Percentiles rank a stretch among this genome's conserved stretches.
Evolutionary conservation across 306 rosid genomes (phyloP).

Genomic region (Amphicarpaea edgeworthii): DNA sequence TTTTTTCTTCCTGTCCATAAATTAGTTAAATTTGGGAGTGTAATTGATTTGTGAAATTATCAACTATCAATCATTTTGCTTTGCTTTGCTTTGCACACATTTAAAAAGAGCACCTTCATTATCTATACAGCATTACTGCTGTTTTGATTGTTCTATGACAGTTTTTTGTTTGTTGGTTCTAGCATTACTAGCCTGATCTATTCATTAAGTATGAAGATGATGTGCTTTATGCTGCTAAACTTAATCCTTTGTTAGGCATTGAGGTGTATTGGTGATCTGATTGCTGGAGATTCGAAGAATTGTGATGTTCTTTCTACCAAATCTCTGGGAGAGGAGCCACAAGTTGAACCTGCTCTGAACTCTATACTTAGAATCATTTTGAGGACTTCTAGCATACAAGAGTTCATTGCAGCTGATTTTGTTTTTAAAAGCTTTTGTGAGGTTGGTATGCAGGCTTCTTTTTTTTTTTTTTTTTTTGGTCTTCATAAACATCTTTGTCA

Average conservation of each 20-base stretch:
- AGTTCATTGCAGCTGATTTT: conserved; percentile 85
- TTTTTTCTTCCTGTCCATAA: not conserved
- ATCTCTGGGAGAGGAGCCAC: conserved; percentile 80
- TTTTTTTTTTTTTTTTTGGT: not conserved
- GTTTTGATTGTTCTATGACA: not conserved
- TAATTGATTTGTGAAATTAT: conserved; percentile 9
- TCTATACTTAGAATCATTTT: conserved; percentile 80
- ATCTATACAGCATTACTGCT: not conserved
- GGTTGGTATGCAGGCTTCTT: conserved; percentile 55
- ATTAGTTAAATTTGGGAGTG: conserved; percentile 20
- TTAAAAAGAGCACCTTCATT: not conserved
- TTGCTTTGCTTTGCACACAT: not conserved
- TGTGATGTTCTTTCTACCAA: conserved; percentile 75
- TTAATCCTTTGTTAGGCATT: conserved; percentile 63
- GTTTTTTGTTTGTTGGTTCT: conserved; percentile 12
- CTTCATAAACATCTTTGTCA: not conserved
- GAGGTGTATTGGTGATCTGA: conserved; percentile 73
- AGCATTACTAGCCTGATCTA: not conserved
- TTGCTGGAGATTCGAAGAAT: conserved; percentile 77
- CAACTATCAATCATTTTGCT: not conserved
- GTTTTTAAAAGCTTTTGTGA: conserved; percentile 85
- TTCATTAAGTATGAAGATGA: conserved; percentile 28
- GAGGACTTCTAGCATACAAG: conserved; percentile 83
- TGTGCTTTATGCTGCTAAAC: not conserved
- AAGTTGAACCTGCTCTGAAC: conserved; percentile 83